Base-by-base conservation (phyloP, 208 protist species). In the Acanthamoeba triangularis region DNA sequence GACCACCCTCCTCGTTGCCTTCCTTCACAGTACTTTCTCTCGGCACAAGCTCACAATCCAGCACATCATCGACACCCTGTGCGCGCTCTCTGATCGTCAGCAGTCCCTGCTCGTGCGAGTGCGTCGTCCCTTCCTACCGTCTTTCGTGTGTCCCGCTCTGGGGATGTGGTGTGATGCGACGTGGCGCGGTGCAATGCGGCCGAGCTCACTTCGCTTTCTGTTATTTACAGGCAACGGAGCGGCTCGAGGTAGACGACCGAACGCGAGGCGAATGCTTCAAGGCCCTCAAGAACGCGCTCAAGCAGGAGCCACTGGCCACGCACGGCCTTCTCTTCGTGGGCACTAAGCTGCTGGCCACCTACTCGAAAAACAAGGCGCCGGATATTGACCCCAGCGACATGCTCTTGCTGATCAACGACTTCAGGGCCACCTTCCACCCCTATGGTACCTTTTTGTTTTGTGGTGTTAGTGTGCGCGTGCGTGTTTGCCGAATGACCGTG, bases 361-460 rank as follows among this genome's bases (percentile, higher is more conserved):
- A 88, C 49, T 88, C 80, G 0, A 88, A 88, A 28, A 78, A 78
- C 69, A 78, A 78, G 37, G 47, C 63, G 87, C 87, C 87, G n/a
- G 87, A 93, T 25, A 65, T 93, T 20, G 87, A 93, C 52, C 87
- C 87, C n/a, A 93, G 41, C 61, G 87, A 93, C 41, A 74, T 93
- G 59, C 52, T 93, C 35, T 23, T 93, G 37, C 33, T 93, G 33
- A 93, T 93, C 52, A 93, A 93, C 41, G 49, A 93, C n/a, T 93
- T 93, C 47, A 20, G 47, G 25, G 87, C 87, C 63, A 93, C 87
- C 35, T 93, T 93, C 41, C 52, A 74, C 74, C 87, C 87, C 47
- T 54, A 67, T 13, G 87, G 87, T 90, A 18, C 76, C 14, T 84
- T 41, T 84, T 37, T 49, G 0, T 65, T 52, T 7, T n/a, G 23